Conservation (phyloP, 345 rosid genomes). For the Rhizophora mangle region DNA sequence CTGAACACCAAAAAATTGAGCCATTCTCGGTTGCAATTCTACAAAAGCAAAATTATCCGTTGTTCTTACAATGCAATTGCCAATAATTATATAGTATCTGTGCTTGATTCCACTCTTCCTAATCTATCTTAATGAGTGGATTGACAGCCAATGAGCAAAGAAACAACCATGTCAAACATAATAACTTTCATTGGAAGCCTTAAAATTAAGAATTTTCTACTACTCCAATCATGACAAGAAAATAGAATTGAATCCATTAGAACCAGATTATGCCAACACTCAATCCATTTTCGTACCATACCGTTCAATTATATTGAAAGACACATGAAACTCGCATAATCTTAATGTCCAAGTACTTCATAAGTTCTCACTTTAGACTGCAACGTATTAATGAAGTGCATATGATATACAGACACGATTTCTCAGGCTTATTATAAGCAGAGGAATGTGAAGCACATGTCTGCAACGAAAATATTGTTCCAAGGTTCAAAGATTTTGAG, state of each 20-base stretch:
- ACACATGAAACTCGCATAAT: background rate
- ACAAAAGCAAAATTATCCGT: background rate
- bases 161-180: background rate
- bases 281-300: background rate
- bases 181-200: background rate
- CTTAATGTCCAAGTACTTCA: no score
- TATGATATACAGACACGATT: no score
- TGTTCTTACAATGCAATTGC: no score
- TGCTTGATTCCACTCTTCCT: no score
- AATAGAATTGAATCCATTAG: background rate
- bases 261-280: background rate
- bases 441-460: background rate
- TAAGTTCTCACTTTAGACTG: no score
- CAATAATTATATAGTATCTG: no score
- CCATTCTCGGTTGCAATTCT: slow-evolving; percentile 19
- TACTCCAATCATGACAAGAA: background rate
- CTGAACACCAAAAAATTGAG: slow-evolving; percentile 31
- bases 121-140: no score
- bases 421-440: no score
- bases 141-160: no score
- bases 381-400: no score
- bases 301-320: background rate
- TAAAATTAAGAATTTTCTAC: background rate
- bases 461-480: background rate
- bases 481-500: background rate